phyloP scores from a whole-genome alignment of 306 rosid genomes.

The Acacia confusa region DNA sequence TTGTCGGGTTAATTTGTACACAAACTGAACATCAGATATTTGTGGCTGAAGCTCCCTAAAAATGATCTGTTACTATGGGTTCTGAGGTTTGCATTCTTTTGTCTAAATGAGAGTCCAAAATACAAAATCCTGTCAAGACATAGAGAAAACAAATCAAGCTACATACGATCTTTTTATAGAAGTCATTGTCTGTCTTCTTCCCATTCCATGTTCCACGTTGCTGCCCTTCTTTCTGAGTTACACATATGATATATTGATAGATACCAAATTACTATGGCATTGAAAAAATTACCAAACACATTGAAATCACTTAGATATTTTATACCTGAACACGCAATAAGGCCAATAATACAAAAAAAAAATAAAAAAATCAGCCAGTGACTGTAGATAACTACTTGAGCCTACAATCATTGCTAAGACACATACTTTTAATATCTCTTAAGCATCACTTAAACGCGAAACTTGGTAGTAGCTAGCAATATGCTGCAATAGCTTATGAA shows the following conservation, averaged over 20 bases:
- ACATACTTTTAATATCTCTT: too few species aligned
- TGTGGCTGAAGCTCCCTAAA: neutral
- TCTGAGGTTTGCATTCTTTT: slow-evolving; percentile 30
- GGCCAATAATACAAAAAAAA: slow-evolving; percentile 22
- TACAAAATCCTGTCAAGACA: slow-evolving; percentile 1
- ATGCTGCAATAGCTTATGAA: too few species aligned
- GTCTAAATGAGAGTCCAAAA: neutral
- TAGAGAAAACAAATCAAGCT: slow-evolving; percentile 25
- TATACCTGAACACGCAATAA: slow-evolving; percentile 66
- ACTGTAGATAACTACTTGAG: neutral
- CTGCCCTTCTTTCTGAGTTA: slow-evolving; percentile 91
- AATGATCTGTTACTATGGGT: slow-evolving; percentile 12
- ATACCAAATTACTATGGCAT: slow-evolving; percentile 30
- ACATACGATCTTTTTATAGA: slow-evolving; percentile 88
- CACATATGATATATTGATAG: slow-evolving; percentile 26
- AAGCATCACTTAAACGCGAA: too few species aligned
- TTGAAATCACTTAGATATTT: slow-evolving; percentile 9
- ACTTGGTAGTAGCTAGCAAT: too few species aligned
- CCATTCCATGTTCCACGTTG: slow-evolving; percentile 99
- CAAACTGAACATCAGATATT: slow-evolving; percentile 11
- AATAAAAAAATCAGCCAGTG: slow-evolving; percentile 24
- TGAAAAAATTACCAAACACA: slow-evolving; percentile 4
- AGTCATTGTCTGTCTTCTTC: slow-evolving; percentile 97
- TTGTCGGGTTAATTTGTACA: slow-evolving; percentile 5
- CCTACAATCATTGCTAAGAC: neutral